A percentile compares a stretch with the other conserved stretches of the same genome.
These are phyloP conservation scores for Xylariaceae sp. DNA, from an alignment of 2,329 filamentous ascomycete genomes.

Conservation along the genomic window DNA sequence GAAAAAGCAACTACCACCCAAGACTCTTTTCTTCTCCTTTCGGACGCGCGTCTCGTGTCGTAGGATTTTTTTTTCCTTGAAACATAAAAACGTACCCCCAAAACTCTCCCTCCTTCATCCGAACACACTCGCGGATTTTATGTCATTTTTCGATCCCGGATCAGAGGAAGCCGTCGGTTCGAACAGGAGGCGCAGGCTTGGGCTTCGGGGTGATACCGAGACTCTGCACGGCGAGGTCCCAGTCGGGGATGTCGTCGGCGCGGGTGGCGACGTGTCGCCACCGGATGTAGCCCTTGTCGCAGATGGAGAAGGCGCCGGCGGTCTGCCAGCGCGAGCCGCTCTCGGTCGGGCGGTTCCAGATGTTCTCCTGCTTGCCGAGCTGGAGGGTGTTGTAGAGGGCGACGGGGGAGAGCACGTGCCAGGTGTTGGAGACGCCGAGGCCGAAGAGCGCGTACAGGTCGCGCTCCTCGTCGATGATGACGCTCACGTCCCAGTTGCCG, in stretches of 20 bases:
- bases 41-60: background rate
- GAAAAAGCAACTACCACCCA: too few species aligned
- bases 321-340: conserved; percentile 66
- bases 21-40: too few species aligned
- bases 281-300: conserved; percentile 45
- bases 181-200: conserved; percentile 26
- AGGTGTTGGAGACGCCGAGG: conserved; percentile 54
- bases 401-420: conserved; percentile 57
- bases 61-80: background rate
- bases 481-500: conserved; percentile 51
- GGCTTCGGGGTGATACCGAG: conserved; percentile 46
- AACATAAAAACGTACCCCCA: too few species aligned
- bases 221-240: conserved; percentile 40
- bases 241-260: conserved; percentile 51
- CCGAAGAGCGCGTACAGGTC: conserved; percentile 62
- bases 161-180: conserved; percentile 29
- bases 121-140: too few species aligned
- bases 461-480: conserved; percentile 57
- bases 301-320: conserved; percentile 58
- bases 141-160: background rate
- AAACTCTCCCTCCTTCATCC: background rate
- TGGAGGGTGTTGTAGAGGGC: conserved; percentile 53
- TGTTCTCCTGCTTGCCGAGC: conserved; percentile 56
- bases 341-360: conserved; percentile 61
- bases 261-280: conserved; percentile 46